Evolutionary conservation across 768 basidiomycete genomes (phyloP).

Genomic region (Hericium alpestre): DNA sequence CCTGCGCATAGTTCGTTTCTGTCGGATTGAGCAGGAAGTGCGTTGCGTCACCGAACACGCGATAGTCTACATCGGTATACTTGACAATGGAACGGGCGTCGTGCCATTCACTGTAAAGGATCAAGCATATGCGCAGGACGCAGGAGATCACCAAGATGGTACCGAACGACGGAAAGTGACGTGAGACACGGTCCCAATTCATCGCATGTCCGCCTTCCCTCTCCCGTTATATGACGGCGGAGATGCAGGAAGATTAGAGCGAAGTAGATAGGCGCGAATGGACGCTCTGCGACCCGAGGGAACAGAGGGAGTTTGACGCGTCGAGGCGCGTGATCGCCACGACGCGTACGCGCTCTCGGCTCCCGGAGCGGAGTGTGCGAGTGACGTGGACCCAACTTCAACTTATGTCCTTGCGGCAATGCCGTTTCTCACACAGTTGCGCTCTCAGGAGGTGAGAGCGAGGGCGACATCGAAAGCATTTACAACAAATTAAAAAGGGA

Average conservation of each 20-base stretch:
- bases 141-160: conserved; percentile 43
- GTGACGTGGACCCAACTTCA: too few species aligned
- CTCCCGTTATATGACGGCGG: too few species aligned
- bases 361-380: too few species aligned
- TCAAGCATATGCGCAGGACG: conserved; percentile 55
- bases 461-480: neutral
- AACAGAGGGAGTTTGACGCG: too few species aligned
- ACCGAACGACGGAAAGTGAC: conserved; percentile 30
- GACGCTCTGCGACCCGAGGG: too few species aligned
- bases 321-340: too few species aligned
- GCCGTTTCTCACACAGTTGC: too few species aligned
- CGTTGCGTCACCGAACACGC: conserved; percentile 90
- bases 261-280: too few species aligned
- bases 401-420: too few species aligned
- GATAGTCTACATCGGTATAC: conserved; percentile 98
- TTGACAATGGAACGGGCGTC: conserved; percentile 75
- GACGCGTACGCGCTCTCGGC: too few species aligned
- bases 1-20: conserved; percentile 46
- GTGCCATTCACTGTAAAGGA: conserved; percentile 85
- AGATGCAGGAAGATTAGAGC: too few species aligned
- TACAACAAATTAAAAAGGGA: neutral
- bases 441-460: neutral
- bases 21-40: conserved; percentile 46
- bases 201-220: neutral
- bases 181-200: neutral